phyloP scores from a whole-genome alignment of 495 filamentous ascomycete genomes.

The Hypoxylon trugodes region DNA sequence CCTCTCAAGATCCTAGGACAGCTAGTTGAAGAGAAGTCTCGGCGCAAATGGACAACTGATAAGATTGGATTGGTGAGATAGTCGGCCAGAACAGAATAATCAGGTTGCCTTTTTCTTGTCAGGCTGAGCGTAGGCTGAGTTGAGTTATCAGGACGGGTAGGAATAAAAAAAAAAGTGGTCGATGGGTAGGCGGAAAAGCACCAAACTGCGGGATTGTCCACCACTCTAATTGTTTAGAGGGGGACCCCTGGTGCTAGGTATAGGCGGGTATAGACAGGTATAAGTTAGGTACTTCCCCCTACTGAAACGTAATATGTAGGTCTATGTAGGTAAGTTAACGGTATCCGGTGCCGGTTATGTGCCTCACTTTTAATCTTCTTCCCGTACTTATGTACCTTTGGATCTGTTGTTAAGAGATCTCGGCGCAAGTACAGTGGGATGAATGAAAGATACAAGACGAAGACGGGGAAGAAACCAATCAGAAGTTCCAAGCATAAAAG shows the following conservation, averaged over 20 bases:
- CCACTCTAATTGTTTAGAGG: conserved; percentile 23
- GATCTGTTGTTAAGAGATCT: conserved; percentile 18
- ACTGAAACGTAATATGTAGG: conserved; percentile 1
- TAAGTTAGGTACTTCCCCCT: not conserved
- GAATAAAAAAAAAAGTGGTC: conserved; percentile 1
- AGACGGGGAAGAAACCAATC: conserved; percentile 33
- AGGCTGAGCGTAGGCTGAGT: conserved; percentile 1
- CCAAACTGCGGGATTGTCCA: conserved; percentile 14
- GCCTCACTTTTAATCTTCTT: conserved; percentile 11
- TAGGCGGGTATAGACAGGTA: not conserved
- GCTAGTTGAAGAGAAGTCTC: conserved; percentile 17
- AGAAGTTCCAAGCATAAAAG: conserved; percentile 10
- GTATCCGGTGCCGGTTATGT: not conserved
- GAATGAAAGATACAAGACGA: conserved; percentile 24
- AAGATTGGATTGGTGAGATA: conserved; percentile 20
- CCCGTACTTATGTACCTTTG: not conserved
- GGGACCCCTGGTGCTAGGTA: not conserved
- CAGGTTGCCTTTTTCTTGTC: no score
- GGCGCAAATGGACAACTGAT: conserved; percentile 18
- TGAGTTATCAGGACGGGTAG: not conserved
- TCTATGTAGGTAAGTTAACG: conserved; percentile 1
- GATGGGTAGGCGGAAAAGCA: conserved; percentile 8
- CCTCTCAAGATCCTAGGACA: conserved; percentile 25
- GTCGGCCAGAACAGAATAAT: conserved; percentile 17
- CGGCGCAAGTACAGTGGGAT: no score